Evolutionary conservation across 176 grass and related monocot genomes (phyloP).

Genomic region (Avena eriantha): DNA sequence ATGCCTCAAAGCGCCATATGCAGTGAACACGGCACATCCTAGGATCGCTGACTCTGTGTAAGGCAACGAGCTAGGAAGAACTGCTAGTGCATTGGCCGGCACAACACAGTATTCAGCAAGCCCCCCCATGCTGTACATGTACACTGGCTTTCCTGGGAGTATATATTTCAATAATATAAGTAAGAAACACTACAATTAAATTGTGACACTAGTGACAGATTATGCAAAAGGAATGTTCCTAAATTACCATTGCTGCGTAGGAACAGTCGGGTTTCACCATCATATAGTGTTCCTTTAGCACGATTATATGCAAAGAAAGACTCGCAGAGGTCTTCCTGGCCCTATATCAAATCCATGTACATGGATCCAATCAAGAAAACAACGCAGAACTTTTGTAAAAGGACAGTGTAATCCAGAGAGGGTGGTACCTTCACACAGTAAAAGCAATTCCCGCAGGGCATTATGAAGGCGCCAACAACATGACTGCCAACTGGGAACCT

Average conservation of each 20-base stretch:
- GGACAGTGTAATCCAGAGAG: neutral
- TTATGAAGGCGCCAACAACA: constrained; percentile 97
- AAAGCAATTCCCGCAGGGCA: constrained; percentile 98
- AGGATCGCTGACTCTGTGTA: constrained; percentile 94
- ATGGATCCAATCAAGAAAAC: constrained; percentile 18
- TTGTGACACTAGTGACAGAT: neutral
- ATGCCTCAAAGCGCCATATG: constrained; percentile 93
- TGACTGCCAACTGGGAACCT: constrained; percentile 96
- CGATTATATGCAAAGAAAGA: constrained; percentile 94
- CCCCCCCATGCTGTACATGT: constrained; percentile 99
- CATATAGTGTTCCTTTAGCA: constrained; percentile 94
- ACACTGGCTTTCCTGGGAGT: constrained; percentile 79
- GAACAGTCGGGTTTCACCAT: constrained; percentile 92
- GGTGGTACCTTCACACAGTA: constrained; percentile 84
- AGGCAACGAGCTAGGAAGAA: constrained; percentile 77
- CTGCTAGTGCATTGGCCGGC: constrained; percentile 82
- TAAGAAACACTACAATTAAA: neutral
- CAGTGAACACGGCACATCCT: constrained; percentile 95
- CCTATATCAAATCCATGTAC: constrained; percentile 51
- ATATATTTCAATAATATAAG: constrained; percentile 25
- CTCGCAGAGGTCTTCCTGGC: constrained; percentile 98
- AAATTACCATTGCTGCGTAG: constrained; percentile 74
- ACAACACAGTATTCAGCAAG: constrained; percentile 97
- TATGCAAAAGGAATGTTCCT: neutral
- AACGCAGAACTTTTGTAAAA: neutral